Base-by-base conservation (phyloP, 2,329 filamentous ascomycete species). In the Alternaria gaisen region DNA sequence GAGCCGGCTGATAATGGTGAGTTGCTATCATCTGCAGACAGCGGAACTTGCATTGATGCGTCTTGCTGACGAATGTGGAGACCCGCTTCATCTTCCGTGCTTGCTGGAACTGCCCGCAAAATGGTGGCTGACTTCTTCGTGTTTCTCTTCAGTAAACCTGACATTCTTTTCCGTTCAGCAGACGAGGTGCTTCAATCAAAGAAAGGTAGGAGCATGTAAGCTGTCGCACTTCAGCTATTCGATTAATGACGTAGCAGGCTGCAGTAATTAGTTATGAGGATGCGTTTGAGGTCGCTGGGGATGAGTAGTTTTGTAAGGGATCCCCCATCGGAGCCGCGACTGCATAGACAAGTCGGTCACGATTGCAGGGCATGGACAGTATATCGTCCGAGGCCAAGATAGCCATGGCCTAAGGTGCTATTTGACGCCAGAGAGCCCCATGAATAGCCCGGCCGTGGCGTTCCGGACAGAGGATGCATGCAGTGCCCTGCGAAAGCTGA, bases 21-120 rank as follows among this genome's bases (percentile, higher is more conserved):
- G 61, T 57, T 71, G 54, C 63, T 64, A 64, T 75, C 72, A 64
- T 77, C 77, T 32, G 70, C 56, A 26, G 36, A 46, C 43, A 55
- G 36, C 44, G 47, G 34, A 59, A 50, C 53, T 47, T 60, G 62
- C 48, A 58, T 75, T 59, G 72, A 71, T 28, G 78, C 65, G 38
- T 80, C 79, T 66, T 79, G 79, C 43, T 80, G 71, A 63, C 80
- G 80, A 34, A 78, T 64, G 64, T 66, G 68, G 66, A 67, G 68
- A 69, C 61, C 66, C 55, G 73, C 56, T 28, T 63, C 67, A 59
- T 53, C 55, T 58, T 60, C 56, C 51, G 68, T 63, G 42, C 61
- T 62, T 32, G 68, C 66, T 55, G 78, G 78, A 43, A 80, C 78
- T 40, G 77, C 75, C 43, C 71, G 76, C 51, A 80, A 62, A 38